phyloP scores from a whole-genome alignment of 1,284 basidiomycete genomes.

The Cutaneotrichosporon mucoides region DNA sequence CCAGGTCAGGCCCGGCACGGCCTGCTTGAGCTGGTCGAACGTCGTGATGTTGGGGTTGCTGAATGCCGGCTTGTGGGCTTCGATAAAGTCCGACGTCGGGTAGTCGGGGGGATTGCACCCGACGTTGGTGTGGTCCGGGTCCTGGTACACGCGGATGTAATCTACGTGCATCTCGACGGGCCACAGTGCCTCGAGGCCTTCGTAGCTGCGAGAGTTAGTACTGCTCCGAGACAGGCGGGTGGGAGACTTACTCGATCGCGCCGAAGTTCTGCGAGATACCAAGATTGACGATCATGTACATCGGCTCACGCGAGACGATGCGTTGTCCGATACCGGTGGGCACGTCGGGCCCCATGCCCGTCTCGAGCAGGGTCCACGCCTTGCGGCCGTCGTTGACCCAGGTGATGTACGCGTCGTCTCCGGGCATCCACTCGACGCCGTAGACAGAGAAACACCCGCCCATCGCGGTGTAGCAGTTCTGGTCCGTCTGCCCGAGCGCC shows the following conservation, averaged over 20 bases:
- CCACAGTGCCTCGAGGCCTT: conserved; percentile 1
- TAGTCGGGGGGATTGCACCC: conserved; percentile 52
- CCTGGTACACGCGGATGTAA: conserved; percentile 50
- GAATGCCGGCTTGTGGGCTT: conserved; percentile 27
- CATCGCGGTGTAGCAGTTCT: conserved; percentile 46
- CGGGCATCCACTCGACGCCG: conserved; percentile 62
- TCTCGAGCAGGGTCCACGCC: conserved; percentile 69
- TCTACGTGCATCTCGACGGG: conserved; percentile 40
- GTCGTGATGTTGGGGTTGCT: conserved; percentile 36
- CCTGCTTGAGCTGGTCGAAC: conserved; percentile 5
- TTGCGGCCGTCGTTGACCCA: conserved; percentile 66
- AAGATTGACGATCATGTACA: conserved; percentile 58
- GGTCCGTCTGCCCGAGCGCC: conserved; percentile 33
- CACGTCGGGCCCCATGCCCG: conserved; percentile 66
- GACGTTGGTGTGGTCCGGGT: conserved; percentile 40
- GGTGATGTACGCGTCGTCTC: conserved; percentile 63
- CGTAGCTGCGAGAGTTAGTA: background rate
- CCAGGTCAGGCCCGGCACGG: background rate
- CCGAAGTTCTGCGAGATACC: conserved; percentile 76
- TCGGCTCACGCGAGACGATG: conserved; percentile 75
- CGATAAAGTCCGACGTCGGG: conserved; percentile 58
- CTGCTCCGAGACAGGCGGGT: too few species aligned
- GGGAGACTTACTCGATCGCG: conserved; percentile 54
- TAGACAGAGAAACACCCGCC: conserved; percentile 57
- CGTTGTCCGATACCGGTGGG: conserved; percentile 65